Evolutionary conservation across 805 yeast species (phyloP).

Genomic region (Candida patagonica): DNA sequence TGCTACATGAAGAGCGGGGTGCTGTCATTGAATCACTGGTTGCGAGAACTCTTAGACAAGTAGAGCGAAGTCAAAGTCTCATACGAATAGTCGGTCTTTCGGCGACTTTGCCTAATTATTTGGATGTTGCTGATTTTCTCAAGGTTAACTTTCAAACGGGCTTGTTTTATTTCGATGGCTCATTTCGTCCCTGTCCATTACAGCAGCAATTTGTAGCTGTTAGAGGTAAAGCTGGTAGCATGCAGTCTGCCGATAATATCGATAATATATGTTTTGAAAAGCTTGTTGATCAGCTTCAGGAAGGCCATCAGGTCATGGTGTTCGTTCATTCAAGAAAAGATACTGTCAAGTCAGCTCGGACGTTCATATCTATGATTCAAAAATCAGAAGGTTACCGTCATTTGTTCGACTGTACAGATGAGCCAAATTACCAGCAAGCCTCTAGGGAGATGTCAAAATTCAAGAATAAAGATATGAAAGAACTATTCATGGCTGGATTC

Average conservation of each 20-base stretch:
- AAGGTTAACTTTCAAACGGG: slow-evolving; percentile 82
- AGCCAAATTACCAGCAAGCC: slow-evolving; percentile 26
- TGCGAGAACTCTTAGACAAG: slow-evolving; percentile 89
- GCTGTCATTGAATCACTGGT: slow-evolving; percentile 93
- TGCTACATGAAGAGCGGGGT: slow-evolving; percentile 95
- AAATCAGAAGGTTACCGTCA: slow-evolving; percentile 36
- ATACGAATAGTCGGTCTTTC: slow-evolving; percentile 89
- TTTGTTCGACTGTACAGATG: slow-evolving; percentile 48
- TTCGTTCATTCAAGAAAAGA: slow-evolving; percentile 95
- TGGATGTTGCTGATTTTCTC: slow-evolving; percentile 90
- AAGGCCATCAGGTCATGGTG: slow-evolving; percentile 88
- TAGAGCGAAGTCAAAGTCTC: slow-evolving; percentile 88
- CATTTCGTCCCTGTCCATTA: slow-evolving; percentile 89
- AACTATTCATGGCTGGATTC: slow-evolving; percentile 71
- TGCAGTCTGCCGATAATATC: slow-evolving; percentile 55
- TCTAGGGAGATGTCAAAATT: slow-evolving; percentile 58
- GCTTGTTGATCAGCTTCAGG: slow-evolving; percentile 50
- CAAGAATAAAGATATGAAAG: slow-evolving; percentile 70
- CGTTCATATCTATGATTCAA: slow-evolving; percentile 59
- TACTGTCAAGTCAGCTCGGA: slow-evolving; percentile 73
- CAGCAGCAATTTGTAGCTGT: slow-evolving; percentile 85
- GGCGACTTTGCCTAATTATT: slow-evolving; percentile 84
- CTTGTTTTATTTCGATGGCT: slow-evolving; percentile 87
- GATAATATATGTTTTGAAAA: slow-evolving; percentile 74
- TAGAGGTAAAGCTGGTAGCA: slow-evolving; percentile 73